Percentiles rank a stretch among this genome's conserved stretches.
These are phyloP conservation scores for Mucor racemosus DNA, from an alignment of 371 early-diverging fungal species.

Conservation along the genomic window DNA sequence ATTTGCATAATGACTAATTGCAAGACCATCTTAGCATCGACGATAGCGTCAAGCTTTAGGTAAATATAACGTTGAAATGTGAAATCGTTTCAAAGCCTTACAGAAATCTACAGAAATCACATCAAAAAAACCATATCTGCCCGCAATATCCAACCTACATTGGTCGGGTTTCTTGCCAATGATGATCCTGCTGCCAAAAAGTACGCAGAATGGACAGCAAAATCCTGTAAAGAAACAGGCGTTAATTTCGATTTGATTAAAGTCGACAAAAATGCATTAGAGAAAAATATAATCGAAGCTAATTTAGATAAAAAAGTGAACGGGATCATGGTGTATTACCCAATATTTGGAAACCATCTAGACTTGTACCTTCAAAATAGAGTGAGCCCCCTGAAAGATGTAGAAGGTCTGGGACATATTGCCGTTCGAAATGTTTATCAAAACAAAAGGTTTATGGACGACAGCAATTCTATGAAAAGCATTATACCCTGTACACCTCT, in stretches of 20 bases:
- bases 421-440: constrained; percentile 93
- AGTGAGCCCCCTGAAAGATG: constrained; percentile 87
- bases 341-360: constrained; percentile 88
- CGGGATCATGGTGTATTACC: constrained; percentile 96
- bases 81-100: background rate
- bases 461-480: constrained; percentile 80
- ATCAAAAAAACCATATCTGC: constrained; percentile 65
- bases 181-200: constrained; percentile 89
- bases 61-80: constrained; percentile 21
- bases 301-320: constrained; percentile 82
- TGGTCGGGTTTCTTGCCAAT: constrained; percentile 95
- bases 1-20: constrained; percentile 32
- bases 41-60: constrained; percentile 63
- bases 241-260: constrained; percentile 88
- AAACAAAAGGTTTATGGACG: constrained; percentile 88
- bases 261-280: constrained; percentile 79
- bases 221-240: constrained; percentile 88
- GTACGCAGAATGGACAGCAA: constrained; percentile 90
- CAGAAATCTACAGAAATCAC: constrained; percentile 60
- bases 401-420: constrained; percentile 92
- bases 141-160: constrained; percentile 69
- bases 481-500: constrained; percentile 96
- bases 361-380: constrained; percentile 91
- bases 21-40: constrained; percentile 62
- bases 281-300: constrained; percentile 81